Conservation (phyloP, 2,329 filamentous ascomycete genomes). For the Lecanicillium sp. region DNA sequence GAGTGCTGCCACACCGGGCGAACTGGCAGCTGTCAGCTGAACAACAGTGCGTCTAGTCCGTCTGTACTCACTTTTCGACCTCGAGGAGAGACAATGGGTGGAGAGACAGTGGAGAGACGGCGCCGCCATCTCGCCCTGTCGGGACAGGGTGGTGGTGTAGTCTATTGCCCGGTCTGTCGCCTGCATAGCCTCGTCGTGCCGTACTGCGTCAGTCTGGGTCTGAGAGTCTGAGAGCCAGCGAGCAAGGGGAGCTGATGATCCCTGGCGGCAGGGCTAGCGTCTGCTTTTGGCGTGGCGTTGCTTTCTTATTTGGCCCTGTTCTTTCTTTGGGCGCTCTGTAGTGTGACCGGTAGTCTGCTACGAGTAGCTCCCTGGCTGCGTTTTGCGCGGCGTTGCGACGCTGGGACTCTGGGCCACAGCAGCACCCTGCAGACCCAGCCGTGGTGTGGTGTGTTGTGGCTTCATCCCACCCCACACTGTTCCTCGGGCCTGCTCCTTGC, state of each 20-base stretch:
- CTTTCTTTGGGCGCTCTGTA: constrained; percentile 7
- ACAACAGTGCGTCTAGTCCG: no score
- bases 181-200: background rate
- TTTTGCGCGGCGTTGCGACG: no score
- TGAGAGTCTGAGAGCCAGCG: constrained; percentile 7
- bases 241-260: background rate
- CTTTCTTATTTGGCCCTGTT: constrained; percentile 5
- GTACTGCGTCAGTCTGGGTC: constrained; percentile 7
- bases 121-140: constrained; percentile 5
- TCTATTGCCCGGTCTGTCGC: background rate
- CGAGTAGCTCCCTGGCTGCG: no score
- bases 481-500: constrained; percentile 7
- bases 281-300: constrained; percentile 5
- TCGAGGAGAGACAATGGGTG: constrained; percentile 10
- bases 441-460: constrained; percentile 5
- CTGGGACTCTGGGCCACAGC: no score
- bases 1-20: no score
- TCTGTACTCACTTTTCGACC: no score
- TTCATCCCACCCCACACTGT: constrained; percentile 3
- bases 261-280: constrained; percentile 5
- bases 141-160: no score
- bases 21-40: no score
- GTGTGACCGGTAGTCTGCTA: no score
- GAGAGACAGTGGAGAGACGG: constrained; percentile 6
- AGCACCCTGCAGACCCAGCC: no score